phyloP scores from a whole-genome alignment of 2,329 filamentous ascomycete genomes.

The Kalaharituber pfeilii region DNA sequence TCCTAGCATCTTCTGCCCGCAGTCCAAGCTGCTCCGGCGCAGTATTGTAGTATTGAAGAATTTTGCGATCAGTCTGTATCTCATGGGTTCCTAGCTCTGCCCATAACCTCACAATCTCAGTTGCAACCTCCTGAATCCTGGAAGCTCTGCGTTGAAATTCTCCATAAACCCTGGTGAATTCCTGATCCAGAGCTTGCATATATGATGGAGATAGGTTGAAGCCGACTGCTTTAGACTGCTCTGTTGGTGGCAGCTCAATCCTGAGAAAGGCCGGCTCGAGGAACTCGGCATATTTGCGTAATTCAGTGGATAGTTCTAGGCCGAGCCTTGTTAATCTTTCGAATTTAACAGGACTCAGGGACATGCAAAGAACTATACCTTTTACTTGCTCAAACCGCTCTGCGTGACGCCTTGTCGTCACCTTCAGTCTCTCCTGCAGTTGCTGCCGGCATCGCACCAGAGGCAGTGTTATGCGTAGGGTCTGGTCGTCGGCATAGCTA shows the following conservation, averaged over 20 bases:
- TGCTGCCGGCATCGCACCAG: slow-evolving; percentile 59
- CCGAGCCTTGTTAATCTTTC: slow-evolving; percentile 3
- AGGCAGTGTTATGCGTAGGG: slow-evolving; percentile 64
- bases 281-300: slow-evolving; percentile 91
- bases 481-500: slow-evolving; percentile 35
- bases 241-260: slow-evolving; percentile 68
- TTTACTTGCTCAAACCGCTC: slow-evolving; percentile 92
- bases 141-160: slow-evolving; percentile 77
- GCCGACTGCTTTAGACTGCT: slow-evolving; percentile 50
- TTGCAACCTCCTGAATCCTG: slow-evolving; percentile 54
- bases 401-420: slow-evolving; percentile 64
- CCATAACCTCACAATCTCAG: slow-evolving; percentile 88
- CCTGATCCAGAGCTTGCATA: slow-evolving; percentile 66
- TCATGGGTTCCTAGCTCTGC: slow-evolving; percentile 88
- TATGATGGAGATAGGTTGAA: slow-evolving; percentile 91
- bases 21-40: slow-evolving; percentile 86
- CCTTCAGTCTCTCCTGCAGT: slow-evolving; percentile 71
- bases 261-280: slow-evolving; percentile 77
- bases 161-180: slow-evolving; percentile 90
- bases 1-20: slow-evolving; percentile 65
- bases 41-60: slow-evolving; percentile 79
- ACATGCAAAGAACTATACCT: slow-evolving; percentile 40
- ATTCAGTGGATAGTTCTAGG: slow-evolving; percentile 72
- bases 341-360: not conserved
- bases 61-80: slow-evolving; percentile 70